These are phyloP conservation scores for Chaetomium cochliodes DNA, from an alignment of 495 filamentous ascomycete genomes.

Conservation along the genomic window DNA sequence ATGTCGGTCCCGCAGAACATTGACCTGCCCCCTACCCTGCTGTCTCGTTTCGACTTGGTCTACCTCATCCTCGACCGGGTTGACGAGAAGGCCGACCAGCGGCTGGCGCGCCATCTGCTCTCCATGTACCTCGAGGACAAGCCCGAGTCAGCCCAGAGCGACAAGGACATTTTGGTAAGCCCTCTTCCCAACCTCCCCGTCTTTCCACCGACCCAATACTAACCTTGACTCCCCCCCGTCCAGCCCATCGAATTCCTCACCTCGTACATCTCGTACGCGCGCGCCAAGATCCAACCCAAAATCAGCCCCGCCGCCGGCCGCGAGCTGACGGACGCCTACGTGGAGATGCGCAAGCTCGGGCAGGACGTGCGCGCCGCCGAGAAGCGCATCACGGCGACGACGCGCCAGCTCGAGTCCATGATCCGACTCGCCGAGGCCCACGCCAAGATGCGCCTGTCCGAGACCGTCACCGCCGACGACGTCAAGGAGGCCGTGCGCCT, in stretches of 20 bases:
- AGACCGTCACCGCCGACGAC: slow-evolving; percentile 73
- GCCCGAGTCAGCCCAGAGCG: slow-evolving; percentile 73
- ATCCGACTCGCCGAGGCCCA: slow-evolving; percentile 95
- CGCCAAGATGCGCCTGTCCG: slow-evolving; percentile 89
- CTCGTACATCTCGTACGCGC: slow-evolving; percentile 95
- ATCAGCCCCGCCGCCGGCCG: slow-evolving; percentile 73
- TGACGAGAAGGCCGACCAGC: slow-evolving; percentile 83
- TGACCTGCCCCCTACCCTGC: slow-evolving; percentile 88
- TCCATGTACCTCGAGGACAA: slow-evolving; percentile 96
- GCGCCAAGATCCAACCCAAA: slow-evolving; percentile 76
- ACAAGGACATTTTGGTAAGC: slow-evolving; percentile 73
- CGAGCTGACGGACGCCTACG: slow-evolving; percentile 82
- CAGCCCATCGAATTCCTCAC: slow-evolving; percentile 94
- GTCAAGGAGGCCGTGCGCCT: slow-evolving; percentile 89
- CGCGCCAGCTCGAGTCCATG: slow-evolving; percentile 93
- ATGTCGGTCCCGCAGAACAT: slow-evolving; percentile 97
- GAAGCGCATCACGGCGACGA: slow-evolving; percentile 96
- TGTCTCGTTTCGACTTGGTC: slow-evolving; percentile 94
- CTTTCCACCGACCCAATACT: slow-evolving; percentile 15
- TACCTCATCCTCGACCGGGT: slow-evolving; percentile 93
- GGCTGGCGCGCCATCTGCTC: slow-evolving; percentile 86
- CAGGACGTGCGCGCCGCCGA: slow-evolving; percentile 91
- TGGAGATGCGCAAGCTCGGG: slow-evolving; percentile 93
- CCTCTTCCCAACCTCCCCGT: background rate
- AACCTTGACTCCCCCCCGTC: slow-evolving; percentile 17